Evolutionary conservation across 805 yeast genomes (phyloP), one percentile per base, ranked within the genome.

Genomic region (Candida nanaspora): DNA sequence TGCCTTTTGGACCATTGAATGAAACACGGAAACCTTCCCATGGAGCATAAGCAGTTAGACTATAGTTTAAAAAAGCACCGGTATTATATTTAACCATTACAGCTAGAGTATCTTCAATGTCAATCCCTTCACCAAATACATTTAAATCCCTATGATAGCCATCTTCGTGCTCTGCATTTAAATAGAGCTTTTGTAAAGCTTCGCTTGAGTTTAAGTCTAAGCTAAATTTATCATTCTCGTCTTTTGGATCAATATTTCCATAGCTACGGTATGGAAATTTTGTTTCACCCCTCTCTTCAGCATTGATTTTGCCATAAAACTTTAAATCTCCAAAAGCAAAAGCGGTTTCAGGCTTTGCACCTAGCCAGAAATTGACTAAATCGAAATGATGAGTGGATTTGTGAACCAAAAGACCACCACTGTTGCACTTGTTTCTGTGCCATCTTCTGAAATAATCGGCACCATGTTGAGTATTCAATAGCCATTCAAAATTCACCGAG

Each of bases 381-480:
- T 37, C 40, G 19, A 37, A 37, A 37, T 37, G 40, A 18, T 37
- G 40, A 20, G 40, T 37, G 22, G 40, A 37, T 25, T 37, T 37
- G 18, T 37, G 40, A 8, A 37, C 40, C 15, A 37, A 25, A 21
- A 37, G 25, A 11, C 40, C 40, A 16, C 40, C 40, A 25, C 40
- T 37, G 15, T 37, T 37, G 15, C 35, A 29, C 16, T 37, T 37
- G 18, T 37, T 37, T 37, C 40, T 37, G 14, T 37, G 40, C 40
- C 40, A 37, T 37, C 40, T 37, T 37, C 40, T 37, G 20, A 37
- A 37, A 32, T 37, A 37, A 37, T 37, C 40, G 20, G 40, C 40
- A 37, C 40, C 40, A 21, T 37, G 40, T 30, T 37, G 40, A 23
- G 40, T 37, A n/a, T 37, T 37, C 18, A 37, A 29, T 6, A 37